These are phyloP conservation scores for Pilasporangium apinafurcum DNA, from an alignment of 352 stramenopile species.

Conservation along the genomic window DNA sequence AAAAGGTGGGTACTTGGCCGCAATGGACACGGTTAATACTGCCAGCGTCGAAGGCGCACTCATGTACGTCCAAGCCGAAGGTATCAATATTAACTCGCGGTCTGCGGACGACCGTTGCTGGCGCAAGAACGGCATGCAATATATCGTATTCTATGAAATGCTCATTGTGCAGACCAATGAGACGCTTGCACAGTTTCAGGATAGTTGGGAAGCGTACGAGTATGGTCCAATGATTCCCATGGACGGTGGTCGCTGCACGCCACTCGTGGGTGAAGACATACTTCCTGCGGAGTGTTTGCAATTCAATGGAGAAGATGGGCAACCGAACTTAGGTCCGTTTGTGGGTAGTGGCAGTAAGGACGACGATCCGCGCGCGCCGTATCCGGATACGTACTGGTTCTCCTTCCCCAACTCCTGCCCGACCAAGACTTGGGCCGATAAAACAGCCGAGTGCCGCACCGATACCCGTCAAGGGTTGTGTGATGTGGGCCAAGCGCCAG, in stretches of 20 bases:
- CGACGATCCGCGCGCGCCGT: slow-evolving; percentile 34
- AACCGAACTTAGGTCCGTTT: slow-evolving; percentile 41
- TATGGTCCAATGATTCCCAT: slow-evolving; percentile 39
- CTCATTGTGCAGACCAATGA: slow-evolving; percentile 37
- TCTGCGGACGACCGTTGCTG: slow-evolving; percentile 34
- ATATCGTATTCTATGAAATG: slow-evolving; percentile 49
- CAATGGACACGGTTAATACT: slow-evolving; percentile 70
- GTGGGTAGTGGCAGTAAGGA: slow-evolving; percentile 50
- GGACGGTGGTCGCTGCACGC: slow-evolving; percentile 29
- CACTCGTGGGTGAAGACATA: slow-evolving; percentile 13
- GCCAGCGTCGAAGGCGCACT: slow-evolving; percentile 62
- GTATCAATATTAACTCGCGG: slow-evolving; percentile 60
- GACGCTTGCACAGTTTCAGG: slow-evolving; percentile 29
- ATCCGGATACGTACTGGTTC: slow-evolving; percentile 60
- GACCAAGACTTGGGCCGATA: slow-evolving; percentile 39
- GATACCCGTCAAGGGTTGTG: slow-evolving; percentile 57
- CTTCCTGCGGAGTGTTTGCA: slow-evolving; percentile 30
- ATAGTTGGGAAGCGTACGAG: slow-evolving; percentile 24
- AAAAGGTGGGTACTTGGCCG: slow-evolving; percentile 46
- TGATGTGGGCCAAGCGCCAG: slow-evolving; percentile 35
- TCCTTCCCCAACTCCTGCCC: slow-evolving; percentile 61
- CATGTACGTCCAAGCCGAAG: slow-evolving; percentile 79
- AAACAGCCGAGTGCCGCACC: slow-evolving; percentile 46
- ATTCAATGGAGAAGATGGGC: slow-evolving; percentile 32
- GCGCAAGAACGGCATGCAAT: slow-evolving; percentile 44